These are phyloP conservation scores for Penicillium atrosanguineum DNA, from an alignment of 495 filamentous ascomycete genomes.

Conservation along the genomic window DNA sequence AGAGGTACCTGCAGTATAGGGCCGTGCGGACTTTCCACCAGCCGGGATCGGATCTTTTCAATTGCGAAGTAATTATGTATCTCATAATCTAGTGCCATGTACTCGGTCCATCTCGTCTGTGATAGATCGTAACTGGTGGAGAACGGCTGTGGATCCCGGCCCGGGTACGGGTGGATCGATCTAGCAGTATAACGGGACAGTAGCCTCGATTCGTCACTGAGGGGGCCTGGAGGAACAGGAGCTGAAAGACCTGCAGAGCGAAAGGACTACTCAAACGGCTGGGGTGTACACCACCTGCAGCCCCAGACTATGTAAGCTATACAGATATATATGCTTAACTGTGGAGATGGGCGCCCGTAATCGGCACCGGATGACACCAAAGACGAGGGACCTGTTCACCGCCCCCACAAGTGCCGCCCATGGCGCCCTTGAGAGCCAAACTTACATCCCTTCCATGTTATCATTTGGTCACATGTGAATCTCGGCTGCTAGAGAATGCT, in stretches of 20 bases:
- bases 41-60: slow-evolving; percentile 20
- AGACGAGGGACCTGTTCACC: background rate
- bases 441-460: background rate
- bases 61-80: slow-evolving; percentile 11
- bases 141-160: slow-evolving; percentile 10
- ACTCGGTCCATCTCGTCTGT: slow-evolving; percentile 1
- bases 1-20: slow-evolving; percentile 22
- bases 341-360: no score
- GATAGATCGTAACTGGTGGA: slow-evolving; percentile 12
- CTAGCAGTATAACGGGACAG: background rate
- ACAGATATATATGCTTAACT: background rate
- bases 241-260: background rate
- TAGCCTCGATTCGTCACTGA: background rate
- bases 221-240: background rate
- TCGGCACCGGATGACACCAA: no score
- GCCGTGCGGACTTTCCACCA: background rate
- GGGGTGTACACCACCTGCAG: no score
- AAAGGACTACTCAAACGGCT: background rate
- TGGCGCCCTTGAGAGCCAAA: background rate
- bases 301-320: background rate
- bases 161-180: slow-evolving; percentile 10
- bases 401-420: background rate
- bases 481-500: background rate
- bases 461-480: background rate
- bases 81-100: slow-evolving; percentile 9